Evolutionary conservation across 1,284 basidiomycete species (phyloP).

Genomic region (Leccinum fuscescens): DNA sequence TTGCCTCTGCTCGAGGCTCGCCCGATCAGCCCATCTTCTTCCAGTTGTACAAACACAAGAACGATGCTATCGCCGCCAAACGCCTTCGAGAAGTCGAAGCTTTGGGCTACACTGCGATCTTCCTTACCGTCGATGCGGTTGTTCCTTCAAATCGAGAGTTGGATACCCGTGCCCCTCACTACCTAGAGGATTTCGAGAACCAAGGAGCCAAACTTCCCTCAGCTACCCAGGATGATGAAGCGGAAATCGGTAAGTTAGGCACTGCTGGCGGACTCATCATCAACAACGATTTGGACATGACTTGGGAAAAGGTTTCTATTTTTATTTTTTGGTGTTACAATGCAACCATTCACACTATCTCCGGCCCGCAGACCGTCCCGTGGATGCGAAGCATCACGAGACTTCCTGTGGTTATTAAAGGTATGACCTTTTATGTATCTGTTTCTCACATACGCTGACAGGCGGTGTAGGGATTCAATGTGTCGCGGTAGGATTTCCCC

Average conservation of each 20-base stretch:
- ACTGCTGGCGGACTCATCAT: conserved; percentile 64
- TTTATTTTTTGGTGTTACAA: not conserved
- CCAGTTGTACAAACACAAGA: conserved; percentile 83
- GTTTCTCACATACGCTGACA: conserved; percentile 9
- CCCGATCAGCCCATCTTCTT: conserved; percentile 77
- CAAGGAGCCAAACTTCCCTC: conserved; percentile 28
- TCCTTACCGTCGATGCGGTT: conserved; percentile 89
- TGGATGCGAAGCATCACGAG: conserved; percentile 77
- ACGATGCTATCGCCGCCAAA: conserved; percentile 67
- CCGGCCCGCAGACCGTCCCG: conserved; percentile 56
- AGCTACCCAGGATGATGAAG: conserved; percentile 31
- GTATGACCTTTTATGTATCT: conserved; percentile 32
- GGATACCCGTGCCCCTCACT: conserved; percentile 68
- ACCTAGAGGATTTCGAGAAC: conserved; percentile 58
- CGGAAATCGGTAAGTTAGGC: conserved; percentile 43
- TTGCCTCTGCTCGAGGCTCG: conserved; percentile 56
- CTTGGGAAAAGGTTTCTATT: conserved; percentile 57
- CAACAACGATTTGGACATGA: conserved; percentile 69
- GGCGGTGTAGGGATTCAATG: conserved; percentile 61
- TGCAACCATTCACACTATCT: conserved; percentile 11
- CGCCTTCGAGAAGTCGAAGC: conserved; percentile 71
- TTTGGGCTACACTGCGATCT: conserved; percentile 82
- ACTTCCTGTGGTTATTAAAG: conserved; percentile 84
- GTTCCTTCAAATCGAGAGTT: conserved; percentile 84
- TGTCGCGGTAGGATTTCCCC: conserved; percentile 51